phyloP scores from a whole-genome alignment of 2,329 filamentous ascomycete genomes.

The Pyrenophora teres region DNA sequence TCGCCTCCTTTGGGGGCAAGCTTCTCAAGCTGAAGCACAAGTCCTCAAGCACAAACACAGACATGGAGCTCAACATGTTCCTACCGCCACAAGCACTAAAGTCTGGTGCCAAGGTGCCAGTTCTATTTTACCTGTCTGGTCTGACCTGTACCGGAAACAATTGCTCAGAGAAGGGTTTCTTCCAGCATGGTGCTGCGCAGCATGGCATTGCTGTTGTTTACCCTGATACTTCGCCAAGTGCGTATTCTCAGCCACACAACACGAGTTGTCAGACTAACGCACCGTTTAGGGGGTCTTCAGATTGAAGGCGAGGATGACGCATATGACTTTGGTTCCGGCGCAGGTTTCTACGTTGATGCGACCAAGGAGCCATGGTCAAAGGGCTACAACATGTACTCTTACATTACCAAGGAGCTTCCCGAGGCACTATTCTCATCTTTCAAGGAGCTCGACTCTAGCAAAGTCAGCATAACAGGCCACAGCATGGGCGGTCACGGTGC shows the following conservation, averaged over 20 bases:
- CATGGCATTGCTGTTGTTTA: conserved; percentile 91
- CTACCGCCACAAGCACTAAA: conserved; percentile 74
- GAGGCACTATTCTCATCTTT: conserved; percentile 73
- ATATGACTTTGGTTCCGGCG: conserved; percentile 90
- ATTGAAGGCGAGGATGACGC: conserved; percentile 83
- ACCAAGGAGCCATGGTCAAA: conserved; percentile 72
- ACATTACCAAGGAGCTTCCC: conserved; percentile 89
- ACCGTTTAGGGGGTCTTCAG: conserved; percentile 66
- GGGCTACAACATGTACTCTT: conserved; percentile 93
- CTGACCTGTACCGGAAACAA: conserved; percentile 92
- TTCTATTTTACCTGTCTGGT: conserved; percentile 91
- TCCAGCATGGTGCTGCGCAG: conserved; percentile 79
- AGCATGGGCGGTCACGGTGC: conserved; percentile 98
- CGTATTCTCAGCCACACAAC: conserved; percentile 29
- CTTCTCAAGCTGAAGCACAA: conserved; percentile 92
- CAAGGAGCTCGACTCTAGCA: conserved; percentile 68
- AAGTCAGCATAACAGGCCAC: conserved; percentile 88
- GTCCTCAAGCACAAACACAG: conserved; percentile 76
- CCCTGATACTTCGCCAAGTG: conserved; percentile 91
- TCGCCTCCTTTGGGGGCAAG: conserved; percentile 90
- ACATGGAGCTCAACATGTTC: conserved; percentile 93
- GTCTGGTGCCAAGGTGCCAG: conserved; percentile 67
- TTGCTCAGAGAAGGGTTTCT: conserved; percentile 79
- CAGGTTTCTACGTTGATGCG: conserved; percentile 94
- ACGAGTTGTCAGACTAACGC: conserved; percentile 20